phyloP scores from a whole-genome alignment of 1,284 basidiomycete genomes.

The Mixia osmundae region DNA sequence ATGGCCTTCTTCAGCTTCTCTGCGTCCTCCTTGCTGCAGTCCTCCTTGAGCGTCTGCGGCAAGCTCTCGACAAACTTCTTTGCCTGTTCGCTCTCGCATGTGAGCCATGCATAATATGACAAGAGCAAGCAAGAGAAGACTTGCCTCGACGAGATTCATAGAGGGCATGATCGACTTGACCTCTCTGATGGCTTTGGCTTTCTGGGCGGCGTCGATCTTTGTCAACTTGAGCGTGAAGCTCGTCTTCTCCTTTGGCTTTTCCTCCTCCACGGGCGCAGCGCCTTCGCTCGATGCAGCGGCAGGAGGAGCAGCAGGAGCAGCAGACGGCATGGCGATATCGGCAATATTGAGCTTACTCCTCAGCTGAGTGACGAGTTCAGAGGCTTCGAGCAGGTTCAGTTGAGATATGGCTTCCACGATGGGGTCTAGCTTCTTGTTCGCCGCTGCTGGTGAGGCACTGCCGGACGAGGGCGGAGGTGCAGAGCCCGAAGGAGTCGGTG shows the following conservation, averaged over 20 bases:
- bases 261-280: constrained; percentile 35
- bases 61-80: constrained; percentile 98
- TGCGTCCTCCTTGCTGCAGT: constrained; percentile 86
- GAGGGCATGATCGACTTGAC: constrained; percentile 87
- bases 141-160: constrained; percentile 80
- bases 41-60: constrained; percentile 87
- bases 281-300: constrained; percentile 33
- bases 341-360: constrained; percentile 94
- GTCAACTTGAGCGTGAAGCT: constrained; percentile 86
- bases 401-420: constrained; percentile 87
- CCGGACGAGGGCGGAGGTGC: constrained; percentile 1
- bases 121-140: constrained; percentile 22
- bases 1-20: constrained; percentile 86
- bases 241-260: constrained; percentile 98
- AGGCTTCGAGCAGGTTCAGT: constrained; percentile 77
- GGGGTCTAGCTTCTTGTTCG: constrained; percentile 48
- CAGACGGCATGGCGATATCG: constrained; percentile 78
- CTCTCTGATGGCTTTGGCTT: constrained; percentile 95
- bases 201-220: constrained; percentile 66
- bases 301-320: constrained; percentile 26
- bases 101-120: not conserved
- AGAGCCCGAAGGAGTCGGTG: too few relatives aligned
- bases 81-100: constrained; percentile 32
- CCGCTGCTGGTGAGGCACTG: constrained; percentile 5
- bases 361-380: constrained; percentile 76